These are phyloP conservation scores for Apiotrichum porosum DNA, from an alignment of 1,284 basidiomycete species.

Conservation along the genomic window DNA sequence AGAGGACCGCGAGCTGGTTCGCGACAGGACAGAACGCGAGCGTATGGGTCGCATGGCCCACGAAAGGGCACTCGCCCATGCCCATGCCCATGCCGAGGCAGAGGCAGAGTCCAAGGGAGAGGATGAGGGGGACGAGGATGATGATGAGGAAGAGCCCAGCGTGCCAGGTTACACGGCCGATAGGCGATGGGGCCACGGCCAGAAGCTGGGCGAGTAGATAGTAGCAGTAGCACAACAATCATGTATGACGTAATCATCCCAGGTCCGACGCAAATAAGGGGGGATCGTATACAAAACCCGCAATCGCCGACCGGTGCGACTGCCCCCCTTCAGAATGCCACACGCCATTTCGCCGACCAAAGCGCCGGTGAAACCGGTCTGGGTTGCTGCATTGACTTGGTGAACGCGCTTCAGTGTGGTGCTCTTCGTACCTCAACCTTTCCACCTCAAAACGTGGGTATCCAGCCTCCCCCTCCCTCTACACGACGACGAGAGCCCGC, in stretches of 20 bases:
- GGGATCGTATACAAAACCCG: no score
- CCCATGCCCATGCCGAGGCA: slow-evolving; percentile 1
- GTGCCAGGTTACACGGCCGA: slow-evolving; percentile 13
- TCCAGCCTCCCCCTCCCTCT: neutral
- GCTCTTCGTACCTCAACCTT: slow-evolving; percentile 2
- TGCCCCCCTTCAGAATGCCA: no score
- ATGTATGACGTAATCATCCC: no score
- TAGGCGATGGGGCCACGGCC: slow-evolving; percentile 14
- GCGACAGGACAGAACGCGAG: slow-evolving; percentile 33
- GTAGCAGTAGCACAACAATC: no score
- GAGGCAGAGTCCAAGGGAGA: slow-evolving; percentile 2
- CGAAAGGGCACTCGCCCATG: slow-evolving; percentile 12
- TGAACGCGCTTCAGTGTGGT: no score
- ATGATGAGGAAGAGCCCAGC: slow-evolving; percentile 14
- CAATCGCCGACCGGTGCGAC: no score
- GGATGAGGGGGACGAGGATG: slow-evolving; percentile 14
- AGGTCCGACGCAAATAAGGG: no score
- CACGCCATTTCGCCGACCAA: no score
- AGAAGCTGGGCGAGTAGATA: slow-evolving; percentile 7
- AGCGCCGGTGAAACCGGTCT: no score
- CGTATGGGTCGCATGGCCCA: slow-evolving; percentile 21
- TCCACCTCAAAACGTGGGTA: slow-evolving; percentile 6
- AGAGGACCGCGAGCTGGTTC: slow-evolving; percentile 37
- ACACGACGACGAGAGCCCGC: neutral
- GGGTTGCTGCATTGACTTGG: no score